Conservation (phyloP, 768 basidiomycete genomes). For the Chalciporus pseudorubinellus region DNA sequence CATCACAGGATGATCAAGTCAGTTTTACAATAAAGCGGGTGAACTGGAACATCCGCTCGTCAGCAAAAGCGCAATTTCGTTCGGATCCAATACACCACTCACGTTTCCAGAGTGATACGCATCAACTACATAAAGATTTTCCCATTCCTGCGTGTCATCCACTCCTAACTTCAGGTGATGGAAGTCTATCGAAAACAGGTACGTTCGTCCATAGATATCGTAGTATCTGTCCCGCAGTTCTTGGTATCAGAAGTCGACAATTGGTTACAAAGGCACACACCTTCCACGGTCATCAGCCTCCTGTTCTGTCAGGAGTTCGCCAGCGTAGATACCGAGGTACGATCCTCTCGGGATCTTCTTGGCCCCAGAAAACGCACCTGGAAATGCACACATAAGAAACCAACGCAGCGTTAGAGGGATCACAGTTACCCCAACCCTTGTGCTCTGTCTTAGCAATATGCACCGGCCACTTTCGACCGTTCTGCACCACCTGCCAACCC, state of each 20-base stretch:
- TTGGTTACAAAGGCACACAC: slow-evolving; percentile 39
- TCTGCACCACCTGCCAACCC: slow-evolving; percentile 69
- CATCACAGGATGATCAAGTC: neutral
- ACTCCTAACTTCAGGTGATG: slow-evolving; percentile 51
- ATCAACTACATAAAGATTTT: slow-evolving; percentile 61
- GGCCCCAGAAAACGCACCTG: slow-evolving; percentile 69
- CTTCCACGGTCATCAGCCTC: slow-evolving; percentile 66
- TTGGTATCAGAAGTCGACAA: too few species aligned
- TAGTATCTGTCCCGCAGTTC: slow-evolving; percentile 50
- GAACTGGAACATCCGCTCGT: slow-evolving; percentile 49
- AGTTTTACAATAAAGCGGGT: slow-evolving; percentile 76
- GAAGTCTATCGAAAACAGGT: slow-evolving; percentile 82
- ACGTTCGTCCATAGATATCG: slow-evolving; percentile 70
- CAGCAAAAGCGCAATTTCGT: neutral
- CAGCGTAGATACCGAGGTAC: slow-evolving; percentile 82
- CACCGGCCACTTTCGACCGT: slow-evolving; percentile 63
- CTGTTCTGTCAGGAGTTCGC: slow-evolving; percentile 71
- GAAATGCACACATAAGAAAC: neutral
- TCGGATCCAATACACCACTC: slow-evolving; percentile 27
- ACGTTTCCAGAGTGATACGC: slow-evolving; percentile 89
- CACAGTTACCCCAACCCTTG: slow-evolving; percentile 81
- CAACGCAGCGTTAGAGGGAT: neutral
- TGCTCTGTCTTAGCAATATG: slow-evolving; percentile 64
- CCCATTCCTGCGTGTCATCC: slow-evolving; percentile 21
- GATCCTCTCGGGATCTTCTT: slow-evolving; percentile 66